A percentile compares a stretch with the other conserved stretches of the same genome.
phyloP scores from a whole-genome alignment of 352 stramenopile genomes.

The Globisporangium heterothallicum region DNA sequence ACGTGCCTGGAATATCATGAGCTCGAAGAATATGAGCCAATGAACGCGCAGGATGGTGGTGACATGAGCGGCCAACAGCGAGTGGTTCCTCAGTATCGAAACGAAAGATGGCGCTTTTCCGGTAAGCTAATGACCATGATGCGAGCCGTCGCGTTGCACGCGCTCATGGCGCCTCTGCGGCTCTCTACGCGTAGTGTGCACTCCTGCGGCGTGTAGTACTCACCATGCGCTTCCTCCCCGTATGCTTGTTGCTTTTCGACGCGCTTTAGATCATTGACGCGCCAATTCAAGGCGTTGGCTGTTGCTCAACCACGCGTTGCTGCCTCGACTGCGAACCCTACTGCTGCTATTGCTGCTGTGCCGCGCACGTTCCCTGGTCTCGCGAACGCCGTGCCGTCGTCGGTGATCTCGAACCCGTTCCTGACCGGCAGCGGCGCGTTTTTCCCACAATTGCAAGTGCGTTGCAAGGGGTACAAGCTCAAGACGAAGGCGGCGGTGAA shows the following conservation, averaged over 20 bases:
- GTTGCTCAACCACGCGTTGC: slow-evolving; percentile 24
- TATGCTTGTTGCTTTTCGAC: not conserved
- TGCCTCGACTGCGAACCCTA: not conserved
- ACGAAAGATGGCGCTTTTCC: slow-evolving; percentile 37
- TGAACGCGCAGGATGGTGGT: not conserved
- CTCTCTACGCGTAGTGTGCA: not conserved
- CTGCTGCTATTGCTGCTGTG: slow-evolving; percentile 5
- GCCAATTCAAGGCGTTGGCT: slow-evolving; percentile 46
- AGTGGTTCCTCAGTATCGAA: slow-evolving; percentile 22
- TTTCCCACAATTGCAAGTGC: slow-evolving; percentile 48
- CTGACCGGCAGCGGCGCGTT: slow-evolving; percentile 2
- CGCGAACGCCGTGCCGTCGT: slow-evolving; percentile 2
- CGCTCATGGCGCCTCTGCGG: too few relatives aligned
- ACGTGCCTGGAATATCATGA: not conserved
- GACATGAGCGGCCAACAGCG: not conserved
- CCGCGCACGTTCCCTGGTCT: slow-evolving; percentile 19
- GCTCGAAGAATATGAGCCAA: slow-evolving; percentile 4
- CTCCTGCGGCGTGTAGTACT: not conserved
- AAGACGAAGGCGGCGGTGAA: slow-evolving; percentile 80
- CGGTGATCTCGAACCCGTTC: slow-evolving; percentile 14
- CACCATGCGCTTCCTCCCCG: not conserved
- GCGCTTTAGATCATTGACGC: slow-evolving; percentile 43
- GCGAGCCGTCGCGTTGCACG: too few relatives aligned
- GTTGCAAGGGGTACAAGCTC: slow-evolving; percentile 76
- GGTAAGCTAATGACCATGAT: slow-evolving; percentile 24